Evolutionary conservation across 1,139 yeast species (phyloP).

Genomic region (Waltiozyma sp.): DNA sequence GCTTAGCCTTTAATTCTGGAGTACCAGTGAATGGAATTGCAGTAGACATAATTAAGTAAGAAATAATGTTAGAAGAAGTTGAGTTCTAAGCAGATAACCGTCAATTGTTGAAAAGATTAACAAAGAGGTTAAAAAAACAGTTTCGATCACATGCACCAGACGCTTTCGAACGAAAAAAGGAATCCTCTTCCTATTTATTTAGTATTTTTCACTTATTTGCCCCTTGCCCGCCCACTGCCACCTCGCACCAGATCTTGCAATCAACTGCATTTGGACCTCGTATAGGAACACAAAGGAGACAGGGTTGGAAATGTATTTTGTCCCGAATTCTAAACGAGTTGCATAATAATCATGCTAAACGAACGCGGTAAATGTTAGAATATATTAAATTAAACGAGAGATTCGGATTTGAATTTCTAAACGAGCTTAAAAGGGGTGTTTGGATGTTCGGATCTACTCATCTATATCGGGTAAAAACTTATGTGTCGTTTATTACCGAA

Average conservation of each 20-base stretch:
- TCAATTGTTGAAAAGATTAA: not conserved
- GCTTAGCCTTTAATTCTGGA: conserved; percentile 23
- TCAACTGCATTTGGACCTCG: not conserved
- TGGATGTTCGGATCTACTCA: too few relatives aligned
- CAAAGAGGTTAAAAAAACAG: not conserved
- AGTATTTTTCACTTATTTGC: not conserved
- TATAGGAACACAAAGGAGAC: not conserved
- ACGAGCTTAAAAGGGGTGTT: too few relatives aligned
- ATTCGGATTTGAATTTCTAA: too few relatives aligned
- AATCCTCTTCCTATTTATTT: not conserved
- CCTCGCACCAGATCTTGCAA: too few relatives aligned
- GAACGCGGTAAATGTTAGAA: too few relatives aligned
- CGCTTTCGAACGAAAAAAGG: not conserved
- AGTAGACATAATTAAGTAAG: not conserved
- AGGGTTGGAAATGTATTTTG: not conserved
- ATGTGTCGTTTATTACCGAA: too few relatives aligned
- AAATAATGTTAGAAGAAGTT: not conserved
- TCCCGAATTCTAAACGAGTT: not conserved
- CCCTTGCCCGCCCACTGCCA: not conserved
- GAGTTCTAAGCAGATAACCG: not conserved
- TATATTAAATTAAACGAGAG: not conserved
- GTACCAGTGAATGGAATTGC: not conserved
- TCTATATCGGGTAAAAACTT: too few relatives aligned
- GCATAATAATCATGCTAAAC: not conserved
- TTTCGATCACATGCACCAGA: not conserved